phyloP scores from a whole-genome alignment of 495 filamentous ascomycete species.

The Neurospora sp. region DNA sequence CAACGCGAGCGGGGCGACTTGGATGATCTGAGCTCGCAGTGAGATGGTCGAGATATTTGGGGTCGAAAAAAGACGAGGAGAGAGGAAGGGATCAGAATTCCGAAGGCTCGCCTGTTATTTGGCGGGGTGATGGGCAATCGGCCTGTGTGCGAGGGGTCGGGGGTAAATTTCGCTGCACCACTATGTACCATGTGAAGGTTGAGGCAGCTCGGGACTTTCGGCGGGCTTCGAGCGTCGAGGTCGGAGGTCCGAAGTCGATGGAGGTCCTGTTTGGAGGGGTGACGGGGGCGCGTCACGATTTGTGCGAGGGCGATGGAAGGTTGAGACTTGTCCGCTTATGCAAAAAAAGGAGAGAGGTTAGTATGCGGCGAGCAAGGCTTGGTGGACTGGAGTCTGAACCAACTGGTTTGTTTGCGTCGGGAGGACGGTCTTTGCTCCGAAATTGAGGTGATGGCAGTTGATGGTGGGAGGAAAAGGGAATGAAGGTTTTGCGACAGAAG shows the following conservation, averaged over 20 bases:
- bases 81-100: not conserved
- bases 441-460: not conserved
- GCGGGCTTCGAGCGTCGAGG: not conserved
- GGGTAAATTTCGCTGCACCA: not conserved
- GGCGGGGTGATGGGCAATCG: not conserved
- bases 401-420: not conserved
- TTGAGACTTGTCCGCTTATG: not conserved
- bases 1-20: not conserved
- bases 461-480: not conserved
- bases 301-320: not conserved
- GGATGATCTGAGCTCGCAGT: not conserved
- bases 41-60: not conserved
- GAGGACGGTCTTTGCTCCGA: not conserved
- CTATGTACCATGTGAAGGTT: not conserved
- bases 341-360: not conserved
- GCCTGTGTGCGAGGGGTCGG: not conserved
- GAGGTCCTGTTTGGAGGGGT: not conserved
- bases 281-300: not conserved
- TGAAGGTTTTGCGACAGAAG: not conserved
- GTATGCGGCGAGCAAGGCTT: not conserved
- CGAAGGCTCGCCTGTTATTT: not conserved
- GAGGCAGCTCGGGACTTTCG: not conserved
- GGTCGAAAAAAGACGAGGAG: not conserved
- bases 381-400: not conserved
- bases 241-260: not conserved